Base-by-base conservation (phyloP, 2,329 filamentous ascomycete species). In the Pseudogymnoascus sp. region DNA sequence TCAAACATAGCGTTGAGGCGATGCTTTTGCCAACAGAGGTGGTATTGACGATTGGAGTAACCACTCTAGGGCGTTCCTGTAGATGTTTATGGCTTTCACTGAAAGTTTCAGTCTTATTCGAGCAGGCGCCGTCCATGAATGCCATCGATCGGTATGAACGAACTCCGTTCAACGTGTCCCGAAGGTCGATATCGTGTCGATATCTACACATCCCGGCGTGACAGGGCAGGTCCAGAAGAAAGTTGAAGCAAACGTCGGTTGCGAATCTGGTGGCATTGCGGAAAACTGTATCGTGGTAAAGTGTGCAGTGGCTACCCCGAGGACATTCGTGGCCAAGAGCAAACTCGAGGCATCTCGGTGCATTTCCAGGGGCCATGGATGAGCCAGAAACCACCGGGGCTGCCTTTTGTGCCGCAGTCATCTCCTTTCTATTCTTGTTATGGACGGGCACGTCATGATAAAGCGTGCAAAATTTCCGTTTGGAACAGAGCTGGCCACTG, bases 401-500 rank as follows among this genome's bases (percentile, higher is more conserved):
- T 15, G 50, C 5, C n/a, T 33, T 56, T 33, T 19, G 9, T 10
- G 26, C 50, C 6, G 26, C 29, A 6, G 10, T 33, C n/a, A 56
- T 33, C 50, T 31, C 50, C 50, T 33, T 56, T 13, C 50, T 56
- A 13, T 56, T 56, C n/a, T 33, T 56, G n/a, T 56, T 33, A 3
- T 56, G 50, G 15, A 15, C 19, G 10, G 29, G 29, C 10, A 56
- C 11, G n/a, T 56, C 50, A 19, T 56, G 50, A 21, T 33, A 56
- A 13, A 56, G 50, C 29, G 50, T 56, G 50, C 50, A 56, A n/a
- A 33, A 56, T 15, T 56, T 56, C 29, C 50, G 50, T 33, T 56
- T 56, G 29, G 15, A 29, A 4, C 50, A 56, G 17, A 56, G 50
- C 50, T 33, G 10, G 10, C 50, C 50, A 33, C n/a, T 56, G 29